Evolutionary conservation across 495 filamentous ascomycete species (phyloP).

Genomic region (Extremus antarcticus): DNA sequence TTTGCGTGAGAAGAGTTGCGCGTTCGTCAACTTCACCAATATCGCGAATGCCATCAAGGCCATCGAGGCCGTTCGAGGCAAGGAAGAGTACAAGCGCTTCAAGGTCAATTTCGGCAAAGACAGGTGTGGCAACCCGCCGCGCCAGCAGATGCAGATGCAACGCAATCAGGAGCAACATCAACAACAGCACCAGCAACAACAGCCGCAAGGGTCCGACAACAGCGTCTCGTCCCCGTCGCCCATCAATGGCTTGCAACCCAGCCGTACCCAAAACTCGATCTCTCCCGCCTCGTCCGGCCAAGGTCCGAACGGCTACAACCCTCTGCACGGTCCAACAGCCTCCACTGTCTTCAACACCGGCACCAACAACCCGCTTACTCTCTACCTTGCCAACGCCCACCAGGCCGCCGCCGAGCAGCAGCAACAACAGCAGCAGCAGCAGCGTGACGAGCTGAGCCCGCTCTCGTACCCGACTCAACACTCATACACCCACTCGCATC

Average conservation of each 20-base stretch:
- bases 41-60: conserved; percentile 99
- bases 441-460: not conserved
- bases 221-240: conserved; percentile 52
- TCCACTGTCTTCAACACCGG: conserved; percentile 67
- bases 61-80: conserved; percentile 86
- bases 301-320: conserved; percentile 41
- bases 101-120: conserved; percentile 99
- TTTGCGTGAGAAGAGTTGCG: conserved; percentile 95
- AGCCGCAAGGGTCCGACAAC: conserved; percentile 35
- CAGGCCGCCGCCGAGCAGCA: conserved; percentile 45
- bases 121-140: conserved; percentile 88
- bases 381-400: conserved; percentile 51
- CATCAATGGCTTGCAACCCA: conserved; percentile 37
- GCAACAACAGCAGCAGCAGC: conserved; percentile 33
- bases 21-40: conserved; percentile 99
- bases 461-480: conserved; percentile 16
- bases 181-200: conserved; percentile 33
- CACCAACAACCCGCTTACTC: conserved; percentile 76
- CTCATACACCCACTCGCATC: conserved; percentile 32
- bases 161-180: conserved; percentile 46
- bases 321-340: conserved; percentile 47
- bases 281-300: conserved; percentile 55
- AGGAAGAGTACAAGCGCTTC: conserved; percentile 94
- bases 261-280: conserved; percentile 51
- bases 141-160: conserved; percentile 54